Evolutionary conservation across 2,329 filamentous ascomycete species (phyloP).

Genomic region (Hymenoscyphus occultus): DNA sequence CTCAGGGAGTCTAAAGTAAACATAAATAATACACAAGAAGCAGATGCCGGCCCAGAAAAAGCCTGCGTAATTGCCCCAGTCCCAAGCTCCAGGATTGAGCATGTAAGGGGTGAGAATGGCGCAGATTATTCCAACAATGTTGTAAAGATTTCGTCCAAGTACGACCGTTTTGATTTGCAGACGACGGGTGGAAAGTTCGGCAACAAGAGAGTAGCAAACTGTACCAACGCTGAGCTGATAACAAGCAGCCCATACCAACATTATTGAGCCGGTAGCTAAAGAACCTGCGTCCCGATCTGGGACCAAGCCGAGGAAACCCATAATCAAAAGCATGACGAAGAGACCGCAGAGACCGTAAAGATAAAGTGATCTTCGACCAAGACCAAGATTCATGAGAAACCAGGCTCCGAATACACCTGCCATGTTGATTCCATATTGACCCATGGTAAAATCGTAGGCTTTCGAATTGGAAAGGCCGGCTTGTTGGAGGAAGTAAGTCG

Average conservation of each 20-base stretch:
- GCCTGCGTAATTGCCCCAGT: slow-evolving; percentile 83
- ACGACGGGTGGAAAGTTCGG: slow-evolving; percentile 77
- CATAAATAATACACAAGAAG: slow-evolving; percentile 56
- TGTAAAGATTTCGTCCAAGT: slow-evolving; percentile 68
- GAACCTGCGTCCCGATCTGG: slow-evolving; percentile 27
- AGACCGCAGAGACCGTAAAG: slow-evolving; percentile 47
- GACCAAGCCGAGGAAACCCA: slow-evolving; percentile 63
- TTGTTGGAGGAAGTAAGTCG: slow-evolving; percentile 58
- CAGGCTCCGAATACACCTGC: slow-evolving; percentile 53
- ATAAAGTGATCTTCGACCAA: slow-evolving; percentile 53
- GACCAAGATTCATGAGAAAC: slow-evolving; percentile 42
- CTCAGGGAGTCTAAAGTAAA: slow-evolving; percentile 79
- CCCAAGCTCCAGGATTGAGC: slow-evolving; percentile 82
- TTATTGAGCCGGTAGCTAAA: slow-evolving; percentile 52
- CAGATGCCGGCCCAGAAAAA: slow-evolving; percentile 70
- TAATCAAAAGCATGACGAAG: slow-evolving; percentile 66
- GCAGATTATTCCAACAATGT: slow-evolving; percentile 77
- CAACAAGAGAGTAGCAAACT: slow-evolving; percentile 84
- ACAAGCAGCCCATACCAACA: slow-evolving; percentile 77
- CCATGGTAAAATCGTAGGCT: slow-evolving; percentile 55
- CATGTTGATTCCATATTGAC: slow-evolving; percentile 48
- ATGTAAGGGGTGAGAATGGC: slow-evolving; percentile 86
- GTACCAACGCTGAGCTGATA: slow-evolving; percentile 89
- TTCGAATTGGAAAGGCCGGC: slow-evolving; percentile 49
- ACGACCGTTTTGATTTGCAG: slow-evolving; percentile 91